phyloP scores from a whole-genome alignment of 768 basidiomycete genomes.

The Pleurotus platypus region DNA sequence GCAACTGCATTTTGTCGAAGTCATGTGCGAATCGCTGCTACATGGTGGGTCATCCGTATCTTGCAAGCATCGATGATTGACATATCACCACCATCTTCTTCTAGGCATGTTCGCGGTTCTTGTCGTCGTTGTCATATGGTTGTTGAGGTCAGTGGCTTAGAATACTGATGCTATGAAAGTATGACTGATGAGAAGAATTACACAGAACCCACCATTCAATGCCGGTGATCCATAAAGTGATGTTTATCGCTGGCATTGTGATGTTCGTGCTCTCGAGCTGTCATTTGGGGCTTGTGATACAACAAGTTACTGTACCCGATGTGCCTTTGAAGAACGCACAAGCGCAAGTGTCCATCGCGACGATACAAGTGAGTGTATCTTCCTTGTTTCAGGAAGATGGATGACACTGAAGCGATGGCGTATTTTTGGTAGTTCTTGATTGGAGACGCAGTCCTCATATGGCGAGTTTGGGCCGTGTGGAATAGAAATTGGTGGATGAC shows the following conservation, averaged over 20 bases:
- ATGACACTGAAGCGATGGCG: background rate
- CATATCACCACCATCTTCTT: background rate
- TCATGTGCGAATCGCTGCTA: constrained; percentile 5
- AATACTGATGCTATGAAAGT: background rate
- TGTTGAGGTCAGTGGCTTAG: background rate
- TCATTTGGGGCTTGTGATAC: constrained; percentile 7
- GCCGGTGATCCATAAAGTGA: constrained; percentile 6
- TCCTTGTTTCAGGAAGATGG: too few relatives aligned
- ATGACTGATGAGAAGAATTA: background rate
- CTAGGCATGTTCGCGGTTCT: constrained; percentile 4
- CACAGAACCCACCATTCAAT: background rate
- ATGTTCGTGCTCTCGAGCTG: constrained; percentile 4
- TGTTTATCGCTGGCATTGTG: constrained; percentile 5
- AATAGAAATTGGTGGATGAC: constrained; percentile 7
- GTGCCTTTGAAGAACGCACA: constrained; percentile 5
- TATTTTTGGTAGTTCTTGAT: background rate
- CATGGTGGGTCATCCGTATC: background rate
- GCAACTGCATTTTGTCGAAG: constrained; percentile 7
- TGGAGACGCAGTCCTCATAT: constrained; percentile 4
- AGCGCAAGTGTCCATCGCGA: constrained; percentile 5
- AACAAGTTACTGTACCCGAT: constrained; percentile 4
- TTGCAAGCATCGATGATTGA: background rate
- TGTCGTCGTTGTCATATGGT: constrained; percentile 5
- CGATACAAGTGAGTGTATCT: background rate
- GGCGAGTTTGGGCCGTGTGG: constrained; percentile 6